Evolutionary conservation across 2,329 filamentous ascomycete genomes (phyloP).

Genomic region (Didymella lethalis): DNA sequence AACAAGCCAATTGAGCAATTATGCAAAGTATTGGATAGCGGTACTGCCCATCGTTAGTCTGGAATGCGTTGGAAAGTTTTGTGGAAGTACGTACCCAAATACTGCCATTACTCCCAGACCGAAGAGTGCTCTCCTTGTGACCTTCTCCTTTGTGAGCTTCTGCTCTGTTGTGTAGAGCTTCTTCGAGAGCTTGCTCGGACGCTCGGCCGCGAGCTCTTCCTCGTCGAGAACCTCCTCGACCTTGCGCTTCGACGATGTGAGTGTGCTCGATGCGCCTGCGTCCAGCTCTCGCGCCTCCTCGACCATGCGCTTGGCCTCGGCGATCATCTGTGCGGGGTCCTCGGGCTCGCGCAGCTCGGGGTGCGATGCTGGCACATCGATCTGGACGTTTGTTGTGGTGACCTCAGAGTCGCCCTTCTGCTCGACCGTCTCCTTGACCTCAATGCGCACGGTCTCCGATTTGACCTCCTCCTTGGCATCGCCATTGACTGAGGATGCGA

Average conservation of each 20-base stretch:
- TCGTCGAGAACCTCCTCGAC: constrained; percentile 67
- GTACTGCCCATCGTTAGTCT: constrained; percentile 9
- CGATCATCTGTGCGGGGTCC: constrained; percentile 83
- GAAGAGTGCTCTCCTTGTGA: constrained; percentile 83
- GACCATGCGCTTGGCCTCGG: constrained; percentile 88
- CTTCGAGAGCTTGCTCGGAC: constrained; percentile 76
- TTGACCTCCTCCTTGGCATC: constrained; percentile 42
- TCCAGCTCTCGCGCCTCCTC: constrained; percentile 69
- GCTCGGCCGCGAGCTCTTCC: constrained; percentile 57
- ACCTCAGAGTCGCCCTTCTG: constrained; percentile 68
- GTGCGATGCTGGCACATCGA: constrained; percentile 75
- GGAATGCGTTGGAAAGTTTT: neutral
- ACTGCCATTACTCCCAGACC: constrained; percentile 87
- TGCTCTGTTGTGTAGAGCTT: constrained; percentile 70
- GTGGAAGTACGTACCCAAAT: constrained; percentile 76
- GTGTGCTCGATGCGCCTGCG: constrained; percentile 32
- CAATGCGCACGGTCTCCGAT: constrained; percentile 68
- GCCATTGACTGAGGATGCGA: constrained; percentile 49
- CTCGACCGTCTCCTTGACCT: constrained; percentile 71
- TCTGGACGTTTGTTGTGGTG: constrained; percentile 75
- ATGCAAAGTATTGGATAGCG: constrained; percentile 19
- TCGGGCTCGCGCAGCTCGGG: constrained; percentile 76
- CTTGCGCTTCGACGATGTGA: constrained; percentile 48
- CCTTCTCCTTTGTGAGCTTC: constrained; percentile 83
- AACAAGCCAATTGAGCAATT: neutral